Evolutionary conservation across 2,329 filamentous ascomycete genomes (phyloP).

Genomic region (Aspergillus ruber): DNA sequence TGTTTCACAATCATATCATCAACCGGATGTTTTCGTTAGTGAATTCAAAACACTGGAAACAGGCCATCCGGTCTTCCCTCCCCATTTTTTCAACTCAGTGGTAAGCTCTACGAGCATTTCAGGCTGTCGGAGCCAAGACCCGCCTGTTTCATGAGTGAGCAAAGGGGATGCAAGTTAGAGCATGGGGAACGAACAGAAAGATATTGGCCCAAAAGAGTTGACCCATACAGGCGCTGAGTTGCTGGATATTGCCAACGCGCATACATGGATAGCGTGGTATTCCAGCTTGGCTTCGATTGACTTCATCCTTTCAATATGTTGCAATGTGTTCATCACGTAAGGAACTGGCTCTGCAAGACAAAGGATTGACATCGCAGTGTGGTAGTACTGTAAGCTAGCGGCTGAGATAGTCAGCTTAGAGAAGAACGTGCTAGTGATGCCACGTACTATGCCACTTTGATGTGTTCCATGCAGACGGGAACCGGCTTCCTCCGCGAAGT

Average conservation of each 20-base stretch:
- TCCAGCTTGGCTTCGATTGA: slow-evolving; percentile 21
- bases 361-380: slow-evolving; percentile 33
- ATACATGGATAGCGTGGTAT: slow-evolving; percentile 33
- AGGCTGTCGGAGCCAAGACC: slow-evolving; percentile 9
- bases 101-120: neutral
- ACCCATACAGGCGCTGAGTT: slow-evolving; percentile 40
- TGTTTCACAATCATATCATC: neutral
- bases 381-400: slow-evolving; percentile 40
- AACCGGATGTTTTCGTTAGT: neutral
- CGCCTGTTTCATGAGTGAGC: slow-evolving; percentile 6
- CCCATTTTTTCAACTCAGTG: slow-evolving; percentile 2
- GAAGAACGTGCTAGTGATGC: neutral
- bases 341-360: slow-evolving; percentile 8
- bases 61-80: slow-evolving; percentile 5
- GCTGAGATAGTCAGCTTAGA: slow-evolving; percentile 21
- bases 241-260: slow-evolving; percentile 42
- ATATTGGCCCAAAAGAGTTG: slow-evolving; percentile 46
- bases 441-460: slow-evolving; percentile 40
- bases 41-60: neutral
- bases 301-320: slow-evolving; percentile 6
- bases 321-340: slow-evolving; percentile 9
- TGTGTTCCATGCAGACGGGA: slow-evolving; percentile 39
- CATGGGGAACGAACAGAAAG: slow-evolving; percentile 35
- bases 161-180: neutral
- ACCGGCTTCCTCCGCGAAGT: slow-evolving; percentile 7